A percentile compares a stretch with the other conserved stretches of the same genome.
Conservation (phyloP, 495 filamentous ascomycete species). For the Podospora australis region DNA sequence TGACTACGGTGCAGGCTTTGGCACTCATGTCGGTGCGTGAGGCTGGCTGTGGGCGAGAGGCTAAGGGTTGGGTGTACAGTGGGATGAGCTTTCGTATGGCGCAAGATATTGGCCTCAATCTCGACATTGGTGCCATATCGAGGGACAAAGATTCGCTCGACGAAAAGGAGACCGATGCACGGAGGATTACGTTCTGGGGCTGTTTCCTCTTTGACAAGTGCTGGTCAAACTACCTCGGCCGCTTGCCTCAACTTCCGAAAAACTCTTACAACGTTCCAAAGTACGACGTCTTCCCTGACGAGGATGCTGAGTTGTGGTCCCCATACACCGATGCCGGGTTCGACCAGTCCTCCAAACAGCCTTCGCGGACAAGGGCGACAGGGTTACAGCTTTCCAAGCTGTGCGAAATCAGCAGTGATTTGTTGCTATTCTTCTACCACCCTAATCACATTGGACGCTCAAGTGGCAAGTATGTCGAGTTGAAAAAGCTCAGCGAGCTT, state of each 20-base stretch:
- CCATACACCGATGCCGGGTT: slow-evolving; percentile 84
- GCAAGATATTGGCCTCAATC: slow-evolving; percentile 83
- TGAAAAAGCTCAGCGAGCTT: slow-evolving; percentile 88
- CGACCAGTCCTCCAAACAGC: slow-evolving; percentile 61
- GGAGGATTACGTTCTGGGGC: slow-evolving; percentile 95
- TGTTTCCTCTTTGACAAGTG: slow-evolving; percentile 98
- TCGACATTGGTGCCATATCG: slow-evolving; percentile 63
- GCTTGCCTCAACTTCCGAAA: slow-evolving; percentile 77
- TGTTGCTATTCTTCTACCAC: slow-evolving; percentile 87
- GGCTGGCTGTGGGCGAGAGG: slow-evolving; percentile 90
- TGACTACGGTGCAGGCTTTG: slow-evolving; percentile 93
- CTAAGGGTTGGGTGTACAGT: slow-evolving; percentile 95
- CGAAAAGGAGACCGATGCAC: slow-evolving; percentile 81
- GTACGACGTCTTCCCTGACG: slow-evolving; percentile 82
- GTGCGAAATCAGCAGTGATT: slow-evolving; percentile 88
- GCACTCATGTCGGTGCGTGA: slow-evolving; percentile 96
- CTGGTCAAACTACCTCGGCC: slow-evolving; percentile 97
- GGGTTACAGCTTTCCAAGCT: slow-evolving; percentile 75
- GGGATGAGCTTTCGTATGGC: slow-evolving; percentile 99
- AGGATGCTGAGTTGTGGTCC: slow-evolving; percentile 80
- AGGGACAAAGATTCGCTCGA: slow-evolving; percentile 53
- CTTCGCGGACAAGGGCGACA: slow-evolving; percentile 75
- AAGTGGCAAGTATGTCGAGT: slow-evolving; percentile 57
- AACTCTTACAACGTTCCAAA: slow-evolving; percentile 76
- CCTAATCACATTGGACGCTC: slow-evolving; percentile 57